Base-by-base conservation (phyloP, 768 basidiomycete species). In the Amanita exitialis region DNA sequence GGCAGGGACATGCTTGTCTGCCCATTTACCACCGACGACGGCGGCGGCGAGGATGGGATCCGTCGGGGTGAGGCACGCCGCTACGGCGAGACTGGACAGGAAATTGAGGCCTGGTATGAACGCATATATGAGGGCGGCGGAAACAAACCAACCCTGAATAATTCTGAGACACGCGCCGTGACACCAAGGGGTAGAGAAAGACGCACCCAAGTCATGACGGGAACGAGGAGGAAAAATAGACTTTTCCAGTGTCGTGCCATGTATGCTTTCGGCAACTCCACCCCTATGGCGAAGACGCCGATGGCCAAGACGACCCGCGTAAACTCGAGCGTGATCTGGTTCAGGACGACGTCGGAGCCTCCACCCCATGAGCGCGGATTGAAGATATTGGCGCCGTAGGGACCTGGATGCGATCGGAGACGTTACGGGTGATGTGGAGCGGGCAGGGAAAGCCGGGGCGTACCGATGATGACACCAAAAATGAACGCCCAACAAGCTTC, bases 201-300 rank as follows among this genome's bases (percentile, higher is more conserved):
- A 75, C 85, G 25, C 55, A 89, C 88, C 83, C 83, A 90, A 56
- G 85, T 77, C 87, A 90, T 90, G 25, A 87, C 78, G 6, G 88
- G 87, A 20, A 77, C 77, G 18, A 98, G 73, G 2, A 99, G 71
- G 65, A 90, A 91, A 47, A 86, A 75, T 3, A 99, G 61, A 57
- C 90, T 91, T 60, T 77, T 83, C 92, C 93, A 96, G 61, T 98
- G 96, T n/a, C 80, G 77, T 18, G 74, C 71, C 78, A 98, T 88
- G 67, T 98, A 99, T 3, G 89, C 89, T 69, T 93, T 92, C 20
- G 96, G 96, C 62, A 98, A 73, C 63, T 99, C 96, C 20, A 98
- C 96, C 13, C 96, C 96, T 49, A 99, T 90, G 6, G 95, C 95
- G 64, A 99, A 99, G 0, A 99, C 95, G 16, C 92, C 92, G 49